Conservation (phyloP, 768 basidiomycete genomes). For the Neoboletus magnificus region DNA sequence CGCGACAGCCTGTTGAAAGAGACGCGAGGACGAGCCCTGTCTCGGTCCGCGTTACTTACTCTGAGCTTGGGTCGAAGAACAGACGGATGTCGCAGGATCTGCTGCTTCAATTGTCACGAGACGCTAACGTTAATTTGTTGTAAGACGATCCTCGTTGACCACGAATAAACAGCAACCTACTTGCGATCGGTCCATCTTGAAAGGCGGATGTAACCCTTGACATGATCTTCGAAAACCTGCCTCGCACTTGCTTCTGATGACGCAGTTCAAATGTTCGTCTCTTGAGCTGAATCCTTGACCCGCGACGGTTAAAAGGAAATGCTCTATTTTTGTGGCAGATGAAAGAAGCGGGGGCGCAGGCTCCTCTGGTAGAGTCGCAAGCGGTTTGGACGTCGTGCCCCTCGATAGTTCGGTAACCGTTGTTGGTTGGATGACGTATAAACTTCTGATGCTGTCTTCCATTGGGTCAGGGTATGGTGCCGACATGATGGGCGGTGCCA, state of each 20-base stretch:
- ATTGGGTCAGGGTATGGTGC: conserved; percentile 29
- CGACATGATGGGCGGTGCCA: conserved; percentile 48
- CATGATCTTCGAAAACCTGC: conserved; percentile 94
- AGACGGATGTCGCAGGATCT: conserved; percentile 86
- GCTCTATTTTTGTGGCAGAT: conserved; percentile 77
- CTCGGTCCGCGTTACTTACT: conserved; percentile 37
- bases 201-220: conserved; percentile 89
- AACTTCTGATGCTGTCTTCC: conserved; percentile 4
- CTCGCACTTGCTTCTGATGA: conserved; percentile 95
- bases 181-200: conserved; percentile 95
- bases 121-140: conserved; percentile 46
- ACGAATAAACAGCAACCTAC: conserved; percentile 41
- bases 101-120: conserved; percentile 85
- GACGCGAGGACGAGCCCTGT: neutral
- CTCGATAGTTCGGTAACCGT: conserved; percentile 21
- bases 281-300: conserved; percentile 91
- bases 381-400: conserved; percentile 21
- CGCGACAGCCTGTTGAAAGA: conserved; percentile 57
- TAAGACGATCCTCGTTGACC: neutral
- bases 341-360: conserved; percentile 56
- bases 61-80: conserved; percentile 83
- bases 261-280: conserved; percentile 84
- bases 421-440: conserved; percentile 17
- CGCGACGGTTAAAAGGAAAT: conserved; percentile 88
- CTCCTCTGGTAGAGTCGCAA: conserved; percentile 33